Evolutionary conservation across 2,329 filamentous ascomycete species (phyloP), one percentile per base, ranked within the genome.

Genomic region (Fusarium mundagurra): DNA sequence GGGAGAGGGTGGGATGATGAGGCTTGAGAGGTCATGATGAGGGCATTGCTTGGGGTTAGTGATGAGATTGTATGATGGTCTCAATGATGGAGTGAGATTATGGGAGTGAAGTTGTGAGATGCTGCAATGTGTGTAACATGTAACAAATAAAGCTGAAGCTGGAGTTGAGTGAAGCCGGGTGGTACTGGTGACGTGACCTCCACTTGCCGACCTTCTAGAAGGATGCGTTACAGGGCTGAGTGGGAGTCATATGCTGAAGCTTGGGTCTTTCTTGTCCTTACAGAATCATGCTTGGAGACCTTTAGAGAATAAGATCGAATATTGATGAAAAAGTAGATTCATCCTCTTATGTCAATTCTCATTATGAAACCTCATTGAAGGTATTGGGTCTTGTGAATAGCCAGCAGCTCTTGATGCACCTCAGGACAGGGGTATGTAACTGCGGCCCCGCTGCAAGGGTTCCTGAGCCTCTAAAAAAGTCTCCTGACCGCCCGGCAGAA

Each of bases 401-500:
- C 33, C 33, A 34, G 33, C 4, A 34, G 33, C 33, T 34, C 13
- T 34, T 34, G 33, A 14, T 34, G 5, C 3, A 33, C 33, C 31
- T 33, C 12, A 34, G 33, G 33, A n/a, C 69, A 73, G 63, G 73
- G 73, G 41, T 57, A n/a, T 54, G 8, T 27, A 68, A 31, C 41
- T 57, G 29, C 60, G 34, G 41, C 41, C 64, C 65, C 67, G 63
- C 71, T 29, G 29, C 66, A 65, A 41, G 61, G 58, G 54, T 53
- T 61, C 61, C 67, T 53, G 58, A 58, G 61, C 63, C 27, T 62
- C 64, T 67, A 69, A 63, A 72, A 72, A 72, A 44, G 36, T 57
- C 14, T 44, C n/a, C 60, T 74, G 72, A 83, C 81, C 81, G 81
- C 81, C 79, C 75, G 81, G 81, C 81, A 82, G 80, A 82, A 82